Base-by-base conservation (phyloP, 495 filamentous ascomycete species). In the Tuber umbilicatum region DNA sequence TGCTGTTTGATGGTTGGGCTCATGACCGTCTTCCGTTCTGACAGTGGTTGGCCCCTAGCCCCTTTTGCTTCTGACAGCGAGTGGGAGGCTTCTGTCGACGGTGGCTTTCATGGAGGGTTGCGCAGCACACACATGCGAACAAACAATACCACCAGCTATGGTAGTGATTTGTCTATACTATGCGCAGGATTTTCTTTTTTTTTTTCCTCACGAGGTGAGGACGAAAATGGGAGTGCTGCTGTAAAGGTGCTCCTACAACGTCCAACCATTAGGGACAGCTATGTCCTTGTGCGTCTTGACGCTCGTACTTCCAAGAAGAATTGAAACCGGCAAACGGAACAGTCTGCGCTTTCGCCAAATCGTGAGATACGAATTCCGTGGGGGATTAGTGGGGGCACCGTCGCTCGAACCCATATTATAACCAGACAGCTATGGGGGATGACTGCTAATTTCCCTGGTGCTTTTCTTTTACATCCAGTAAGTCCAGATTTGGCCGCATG, bases 321-420 rank as follows among this genome's bases (percentile, higher is more conserved):
- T 64, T 64, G 55, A 64, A 31, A 31, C 27, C 55, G 55, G 55
- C 27, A 64, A 64, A 12, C 12, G 12, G 55, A 31, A 64, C 12
- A 64, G 55, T n/a, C n/a, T 64, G 55, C 31, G n/a, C 55, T 31
- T 31, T 31, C 17, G n/a, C 55, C 55, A 64, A 64, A 64, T 64
- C n/a, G n/a, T 64, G 55, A 64, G 55, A 64, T 64, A 14, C 55
- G 55, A 31, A 64, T 31, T 31, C 55, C 55, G 55, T 64, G 55
- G 55, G 27, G 55, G 55, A 31, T 31, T 31, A 2, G 55, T 31
- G 55, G 55, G 55, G 55, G 55, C 55, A n/a, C 55, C 23, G 55
- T 31, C 17, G 27, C 3, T 31, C 10, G 55, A 64, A 5, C 55
- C 27, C 55, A 31, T 64, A 12, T 31, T 64, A 31, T 31, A 27